phyloP scores from a whole-genome alignment of 345 rosid genomes.

The Lepidium africanum region DNA sequence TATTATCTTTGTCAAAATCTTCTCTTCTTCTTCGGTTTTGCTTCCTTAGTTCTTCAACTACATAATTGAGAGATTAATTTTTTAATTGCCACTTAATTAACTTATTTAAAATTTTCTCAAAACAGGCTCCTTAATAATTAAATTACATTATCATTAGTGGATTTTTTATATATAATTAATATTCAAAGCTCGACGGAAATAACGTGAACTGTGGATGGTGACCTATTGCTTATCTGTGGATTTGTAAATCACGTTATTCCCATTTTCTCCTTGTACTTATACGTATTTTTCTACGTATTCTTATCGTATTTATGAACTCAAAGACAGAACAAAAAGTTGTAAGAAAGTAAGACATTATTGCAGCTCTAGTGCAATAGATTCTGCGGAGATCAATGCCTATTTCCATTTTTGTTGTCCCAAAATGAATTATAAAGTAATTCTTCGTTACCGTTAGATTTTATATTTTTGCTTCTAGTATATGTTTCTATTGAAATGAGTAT shows the following conservation, averaged over 20 bases:
- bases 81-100: neutral
- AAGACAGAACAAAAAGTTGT: neutral
- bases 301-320: neutral
- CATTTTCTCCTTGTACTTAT: slow-evolving; percentile 12
- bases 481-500: neutral
- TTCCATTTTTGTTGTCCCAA: neutral
- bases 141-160: neutral
- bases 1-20: neutral
- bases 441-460: slow-evolving; percentile 1
- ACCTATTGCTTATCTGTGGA: slow-evolving; percentile 25
- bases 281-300: slow-evolving; percentile 5
- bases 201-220: slow-evolving; percentile 33
- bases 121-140: neutral
- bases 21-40: neutral
- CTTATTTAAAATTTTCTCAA: neutral
- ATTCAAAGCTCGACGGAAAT: slow-evolving; percentile 17
- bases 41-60: slow-evolving; percentile 3
- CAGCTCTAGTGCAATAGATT: neutral
- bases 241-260: slow-evolving; percentile 26
- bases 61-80: neutral
- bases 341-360: neutral
- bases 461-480: neutral
- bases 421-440: neutral
- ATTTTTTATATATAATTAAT: neutral
- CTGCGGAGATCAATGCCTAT: slow-evolving; percentile 17